Evolutionary conservation across 2,329 filamentous ascomycete genomes (phyloP).

Genomic region (Alternaria panax): DNA sequence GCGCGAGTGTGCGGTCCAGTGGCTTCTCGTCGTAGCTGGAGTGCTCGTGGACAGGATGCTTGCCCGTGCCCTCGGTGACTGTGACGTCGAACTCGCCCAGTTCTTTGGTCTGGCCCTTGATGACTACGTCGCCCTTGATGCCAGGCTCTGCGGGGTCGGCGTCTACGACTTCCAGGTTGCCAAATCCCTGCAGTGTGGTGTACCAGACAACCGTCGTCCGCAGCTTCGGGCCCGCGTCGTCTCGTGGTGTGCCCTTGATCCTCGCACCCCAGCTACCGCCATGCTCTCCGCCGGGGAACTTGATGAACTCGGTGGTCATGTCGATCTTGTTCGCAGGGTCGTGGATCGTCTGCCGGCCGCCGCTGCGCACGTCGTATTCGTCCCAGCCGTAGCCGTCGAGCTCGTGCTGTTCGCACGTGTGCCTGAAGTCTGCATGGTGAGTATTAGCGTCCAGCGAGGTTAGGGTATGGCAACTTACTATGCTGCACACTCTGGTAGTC

Average conservation of each 20-base stretch:
- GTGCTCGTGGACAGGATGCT: conserved; percentile 64
- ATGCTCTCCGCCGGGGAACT: conserved; percentile 82
- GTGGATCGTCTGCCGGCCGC: conserved; percentile 88
- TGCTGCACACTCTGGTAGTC: conserved; percentile 76
- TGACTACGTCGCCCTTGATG: conserved; percentile 67
- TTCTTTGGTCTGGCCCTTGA: conserved; percentile 73
- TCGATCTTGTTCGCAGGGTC: conserved; percentile 89
- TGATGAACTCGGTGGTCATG: conserved; percentile 91
- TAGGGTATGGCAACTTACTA: conserved; percentile 62
- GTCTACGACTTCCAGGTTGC: conserved; percentile 67
- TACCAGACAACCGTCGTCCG: conserved; percentile 86
- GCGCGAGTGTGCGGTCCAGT: conserved; percentile 76
- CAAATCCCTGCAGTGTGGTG: conserved; percentile 77
- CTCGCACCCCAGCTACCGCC: conserved; percentile 93
- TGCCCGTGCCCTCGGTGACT: conserved; percentile 75
- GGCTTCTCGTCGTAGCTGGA: conserved; percentile 72
- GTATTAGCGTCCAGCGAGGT: neutral
- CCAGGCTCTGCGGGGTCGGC: conserved; percentile 58
- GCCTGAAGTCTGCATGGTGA: conserved; percentile 73
- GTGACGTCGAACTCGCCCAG: conserved; percentile 83
- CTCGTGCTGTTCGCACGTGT: conserved; percentile 95
- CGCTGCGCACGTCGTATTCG: conserved; percentile 88
- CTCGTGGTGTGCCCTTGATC: conserved; percentile 80
- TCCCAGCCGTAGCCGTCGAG: conserved; percentile 99
- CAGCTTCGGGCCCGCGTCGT: conserved; percentile 69